These are phyloP conservation scores for Leccinum disarticulatum DNA, from an alignment of 768 basidiomycete genomes.

Conservation along the genomic window DNA sequence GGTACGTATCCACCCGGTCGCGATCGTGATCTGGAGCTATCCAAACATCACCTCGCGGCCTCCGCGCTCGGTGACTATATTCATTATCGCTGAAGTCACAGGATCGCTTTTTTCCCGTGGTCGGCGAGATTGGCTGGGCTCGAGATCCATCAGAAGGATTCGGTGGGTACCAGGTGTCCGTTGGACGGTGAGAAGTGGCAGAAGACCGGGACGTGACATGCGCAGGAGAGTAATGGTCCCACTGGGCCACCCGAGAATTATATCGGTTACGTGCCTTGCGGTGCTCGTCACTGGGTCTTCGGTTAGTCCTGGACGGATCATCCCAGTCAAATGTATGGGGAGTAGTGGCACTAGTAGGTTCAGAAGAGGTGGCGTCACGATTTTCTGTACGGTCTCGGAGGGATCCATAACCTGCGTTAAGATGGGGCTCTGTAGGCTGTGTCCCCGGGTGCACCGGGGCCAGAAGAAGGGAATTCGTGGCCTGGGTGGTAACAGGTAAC, in stretches of 20 bases:
- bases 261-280: conserved; percentile 6
- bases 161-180: conserved; percentile 10
- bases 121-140: conserved; percentile 20
- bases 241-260: neutral
- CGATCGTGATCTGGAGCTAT: conserved; percentile 10
- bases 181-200: conserved; percentile 1
- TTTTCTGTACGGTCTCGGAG: conserved; percentile 3
- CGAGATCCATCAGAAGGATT: conserved; percentile 11
- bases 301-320: conserved; percentile 12
- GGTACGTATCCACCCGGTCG: conserved; percentile 7
- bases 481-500: conserved; percentile 5
- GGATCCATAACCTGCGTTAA: neutral
- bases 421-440: neutral
- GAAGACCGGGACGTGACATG: neutral
- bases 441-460: conserved; percentile 10
- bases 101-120: conserved; percentile 21
- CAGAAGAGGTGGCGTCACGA: conserved; percentile 7
- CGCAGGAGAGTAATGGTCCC: conserved; percentile 17
- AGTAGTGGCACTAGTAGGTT: conserved; percentile 3
- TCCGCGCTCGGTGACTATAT: conserved; percentile 21
- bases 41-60: conserved; percentile 25
- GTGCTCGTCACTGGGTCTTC: conserved; percentile 11
- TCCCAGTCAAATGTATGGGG: conserved; percentile 8
- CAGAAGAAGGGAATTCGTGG: conserved; percentile 10
- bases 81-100: conserved; percentile 24